Percentiles rank a stretch among this genome's conserved stretches.
Conservation (phyloP, 371 early-diverging fungal species). For the Coemansia sp. region DNA sequence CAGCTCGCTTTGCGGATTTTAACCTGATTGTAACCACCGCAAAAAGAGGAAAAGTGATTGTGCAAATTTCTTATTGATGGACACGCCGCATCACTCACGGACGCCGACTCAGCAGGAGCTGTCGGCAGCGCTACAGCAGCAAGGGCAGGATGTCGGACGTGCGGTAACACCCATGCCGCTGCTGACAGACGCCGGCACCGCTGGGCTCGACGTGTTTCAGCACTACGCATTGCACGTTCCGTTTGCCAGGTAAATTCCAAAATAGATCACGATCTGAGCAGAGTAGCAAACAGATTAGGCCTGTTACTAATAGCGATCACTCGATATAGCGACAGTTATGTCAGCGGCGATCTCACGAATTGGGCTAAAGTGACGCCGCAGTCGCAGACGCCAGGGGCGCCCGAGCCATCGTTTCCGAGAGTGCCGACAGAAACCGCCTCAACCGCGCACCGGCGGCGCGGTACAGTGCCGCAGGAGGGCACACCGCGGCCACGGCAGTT, state of each 20-base stretch:
- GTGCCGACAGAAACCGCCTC: background rate
- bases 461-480: slow-evolving; percentile 23
- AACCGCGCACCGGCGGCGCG: slow-evolving; percentile 7
- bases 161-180: background rate
- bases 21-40: background rate
- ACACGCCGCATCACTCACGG: background rate
- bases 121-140: background rate
- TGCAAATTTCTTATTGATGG: background rate
- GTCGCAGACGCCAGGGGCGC: background rate
- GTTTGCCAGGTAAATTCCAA: slow-evolving; percentile 22
- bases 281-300: background rate
- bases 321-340: background rate
- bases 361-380: slow-evolving; percentile 9
- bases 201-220: slow-evolving; percentile 5
- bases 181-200: background rate
- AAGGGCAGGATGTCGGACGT: background rate
- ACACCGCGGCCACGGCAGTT: slow-evolving; percentile 7
- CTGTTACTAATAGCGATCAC: background rate
- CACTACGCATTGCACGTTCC: slow-evolving; percentile 28
- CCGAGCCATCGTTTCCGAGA: background rate
- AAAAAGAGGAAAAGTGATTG: background rate
- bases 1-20: background rate
- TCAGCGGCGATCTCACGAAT: slow-evolving; percentile 1
- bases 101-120: background rate
- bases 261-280: background rate